phyloP scores from a whole-genome alignment of 2,329 filamentous ascomycete species.

The Teratosphaeria epicoccoides region DNA sequence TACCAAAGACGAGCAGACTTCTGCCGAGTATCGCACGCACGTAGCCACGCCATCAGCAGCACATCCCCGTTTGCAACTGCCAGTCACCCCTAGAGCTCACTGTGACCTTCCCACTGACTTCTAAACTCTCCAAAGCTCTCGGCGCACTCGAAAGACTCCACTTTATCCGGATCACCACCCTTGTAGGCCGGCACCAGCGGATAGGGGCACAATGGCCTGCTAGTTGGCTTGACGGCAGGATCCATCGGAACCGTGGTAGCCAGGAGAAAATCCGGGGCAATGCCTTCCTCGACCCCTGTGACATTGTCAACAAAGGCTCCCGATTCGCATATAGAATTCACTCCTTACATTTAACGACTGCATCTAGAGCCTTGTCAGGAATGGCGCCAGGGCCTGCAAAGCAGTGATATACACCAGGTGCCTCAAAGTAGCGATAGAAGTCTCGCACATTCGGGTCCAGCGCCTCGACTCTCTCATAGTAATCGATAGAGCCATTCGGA shows the following conservation, averaged over 20 bases:
- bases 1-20: too few relatives aligned
- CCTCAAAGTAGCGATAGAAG: conserved; percentile 31
- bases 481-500: conserved; percentile 26
- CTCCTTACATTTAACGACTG: conserved; percentile 15
- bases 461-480: conserved; percentile 27
- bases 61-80: too few relatives aligned
- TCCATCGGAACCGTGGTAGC: conserved; percentile 3
- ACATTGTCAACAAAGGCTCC: too few relatives aligned
- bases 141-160: conserved; percentile 13
- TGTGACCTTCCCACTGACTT: background rate
- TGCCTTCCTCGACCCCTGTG: conserved; percentile 20
- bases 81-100: conserved; percentile 6
- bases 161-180: conserved; percentile 9
- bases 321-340: background rate
- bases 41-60: too few relatives aligned
- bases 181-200: conserved; percentile 12
- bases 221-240: background rate
- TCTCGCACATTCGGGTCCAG: conserved; percentile 19
- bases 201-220: conserved; percentile 11
- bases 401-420: conserved; percentile 31
- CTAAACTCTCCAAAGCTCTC: conserved; percentile 6
- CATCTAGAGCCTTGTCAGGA: conserved; percentile 12
- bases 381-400: conserved; percentile 22
- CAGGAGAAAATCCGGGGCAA: conserved; percentile 16
- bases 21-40: too few relatives aligned